A percentile compares a stretch with the other conserved stretches of the same genome.
Evolutionary conservation across 257 asterid genomes (phyloP).

Genomic region (Lycium barbarum): DNA sequence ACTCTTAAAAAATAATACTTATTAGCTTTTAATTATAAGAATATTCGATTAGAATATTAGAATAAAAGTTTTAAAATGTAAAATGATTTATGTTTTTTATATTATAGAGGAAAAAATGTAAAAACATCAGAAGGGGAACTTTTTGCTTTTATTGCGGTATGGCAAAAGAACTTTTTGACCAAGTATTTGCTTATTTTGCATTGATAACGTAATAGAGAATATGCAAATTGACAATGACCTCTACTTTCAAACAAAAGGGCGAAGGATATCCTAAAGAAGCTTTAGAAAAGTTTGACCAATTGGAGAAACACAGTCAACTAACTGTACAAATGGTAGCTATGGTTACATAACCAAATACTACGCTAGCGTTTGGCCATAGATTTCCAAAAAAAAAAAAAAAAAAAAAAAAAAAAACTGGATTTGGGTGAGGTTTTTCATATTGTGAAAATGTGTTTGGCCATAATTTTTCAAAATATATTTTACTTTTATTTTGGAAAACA

Average conservation of each 20-base stretch:
- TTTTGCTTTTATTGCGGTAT: background rate
- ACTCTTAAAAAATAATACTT: background rate
- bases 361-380: background rate
- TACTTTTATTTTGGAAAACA: too few species aligned
- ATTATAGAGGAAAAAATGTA: background rate
- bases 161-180: background rate
- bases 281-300: background rate
- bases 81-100: background rate
- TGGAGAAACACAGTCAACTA: background rate
- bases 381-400: background rate
- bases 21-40: background rate
- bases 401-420: too few species aligned
- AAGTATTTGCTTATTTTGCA: conserved; percentile 1
- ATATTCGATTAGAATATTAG: background rate
- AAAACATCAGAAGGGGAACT: background rate
- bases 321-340: background rate
- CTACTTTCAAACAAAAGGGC: background rate
- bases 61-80: background rate
- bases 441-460: too few species aligned
- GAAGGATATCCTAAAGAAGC: background rate
- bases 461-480: too few species aligned
- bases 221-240: background rate
- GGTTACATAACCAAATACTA: background rate
- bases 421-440: too few species aligned
- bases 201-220: background rate